Conservation (phyloP, 2,329 filamentous ascomycete species). For the Paraphaeosphaeria minitans region DNA sequence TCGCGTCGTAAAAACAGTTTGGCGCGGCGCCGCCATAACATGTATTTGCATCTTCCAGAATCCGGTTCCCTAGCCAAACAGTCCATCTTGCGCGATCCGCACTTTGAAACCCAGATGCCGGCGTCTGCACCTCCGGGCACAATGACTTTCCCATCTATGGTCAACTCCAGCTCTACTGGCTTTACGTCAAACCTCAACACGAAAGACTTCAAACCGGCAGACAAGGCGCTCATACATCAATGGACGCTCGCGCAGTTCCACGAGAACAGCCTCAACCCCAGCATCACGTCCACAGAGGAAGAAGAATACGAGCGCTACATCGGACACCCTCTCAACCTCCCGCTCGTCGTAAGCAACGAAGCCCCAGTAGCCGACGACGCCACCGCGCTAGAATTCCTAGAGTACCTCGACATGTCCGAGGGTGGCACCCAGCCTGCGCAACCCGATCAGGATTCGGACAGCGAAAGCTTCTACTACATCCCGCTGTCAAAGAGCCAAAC, state of each 20-base stretch:
- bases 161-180: conserved; percentile 36
- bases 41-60: conserved; percentile 30
- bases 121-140: conserved; percentile 21
- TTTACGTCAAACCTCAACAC: conserved; percentile 30
- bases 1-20: conserved; percentile 27
- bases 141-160: conserved; percentile 29
- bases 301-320: conserved; percentile 91
- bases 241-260: conserved; percentile 90
- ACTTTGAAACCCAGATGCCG: conserved; percentile 41
- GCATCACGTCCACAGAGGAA: conserved; percentile 74
- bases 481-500: conserved; percentile 1
- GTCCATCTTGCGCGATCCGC: conserved; percentile 50
- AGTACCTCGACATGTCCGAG: conserved; percentile 70
- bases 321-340: conserved; percentile 83
- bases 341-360: conserved; percentile 76
- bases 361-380: conserved; percentile 58
- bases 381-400: conserved; percentile 70
- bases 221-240: conserved; percentile 82
- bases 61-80: conserved; percentile 46
- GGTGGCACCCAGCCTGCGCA: conserved; percentile 21
- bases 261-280: conserved; percentile 82
- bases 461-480: conserved; percentile 16
- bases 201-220: conserved; percentile 58
- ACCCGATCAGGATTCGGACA: conserved; percentile 25
- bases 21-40: conserved; percentile 25